Conservation (phyloP, 495 filamentous ascomycete species). For the Penicillium salamii region DNA sequence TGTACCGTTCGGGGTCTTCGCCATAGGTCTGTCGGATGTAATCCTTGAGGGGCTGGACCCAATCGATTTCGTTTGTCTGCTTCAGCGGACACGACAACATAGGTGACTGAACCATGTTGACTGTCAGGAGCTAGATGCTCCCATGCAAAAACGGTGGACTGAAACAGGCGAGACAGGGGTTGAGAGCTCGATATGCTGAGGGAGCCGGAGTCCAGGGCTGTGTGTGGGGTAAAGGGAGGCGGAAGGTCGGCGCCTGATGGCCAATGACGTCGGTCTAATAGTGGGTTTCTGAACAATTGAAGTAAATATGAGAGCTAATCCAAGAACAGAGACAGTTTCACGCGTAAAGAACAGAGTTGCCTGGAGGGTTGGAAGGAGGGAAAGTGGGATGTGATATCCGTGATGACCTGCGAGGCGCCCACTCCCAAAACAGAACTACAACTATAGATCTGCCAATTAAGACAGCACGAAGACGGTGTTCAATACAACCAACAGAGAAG, state of each 20-base stretch:
- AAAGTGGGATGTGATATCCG: conserved; percentile 23
- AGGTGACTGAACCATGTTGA: conserved; percentile 68
- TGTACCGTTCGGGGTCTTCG: conserved; percentile 92
- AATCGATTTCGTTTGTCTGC: conserved; percentile 99
- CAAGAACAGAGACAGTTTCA: not conserved
- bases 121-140: conserved; percentile 41
- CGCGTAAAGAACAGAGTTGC: conserved; percentile 6
- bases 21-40: conserved; percentile 94
- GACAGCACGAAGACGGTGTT: too few relatives aligned
- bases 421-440: conserved; percentile 3
- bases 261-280: conserved; percentile 24
- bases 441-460: conserved; percentile 2
- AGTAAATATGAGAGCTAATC: not conserved
- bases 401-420: conserved; percentile 18
- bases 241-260: conserved; percentile 22
- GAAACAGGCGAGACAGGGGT: conserved; percentile 12
- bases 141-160: conserved; percentile 26
- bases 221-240: conserved; percentile 27
- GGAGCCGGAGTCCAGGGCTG: conserved; percentile 14
- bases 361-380: conserved; percentile 3
- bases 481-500: too few relatives aligned
- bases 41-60: conserved; percentile 86
- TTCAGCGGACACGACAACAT: conserved; percentile 94
- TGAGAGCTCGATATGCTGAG: conserved; percentile 12
- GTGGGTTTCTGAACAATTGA: not conserved